A percentile compares a stretch with the other conserved stretches of the same genome.
Evolutionary conservation across 345 rosid species (phyloP).

Genomic region (Eucalyptus guilfoylei): DNA sequence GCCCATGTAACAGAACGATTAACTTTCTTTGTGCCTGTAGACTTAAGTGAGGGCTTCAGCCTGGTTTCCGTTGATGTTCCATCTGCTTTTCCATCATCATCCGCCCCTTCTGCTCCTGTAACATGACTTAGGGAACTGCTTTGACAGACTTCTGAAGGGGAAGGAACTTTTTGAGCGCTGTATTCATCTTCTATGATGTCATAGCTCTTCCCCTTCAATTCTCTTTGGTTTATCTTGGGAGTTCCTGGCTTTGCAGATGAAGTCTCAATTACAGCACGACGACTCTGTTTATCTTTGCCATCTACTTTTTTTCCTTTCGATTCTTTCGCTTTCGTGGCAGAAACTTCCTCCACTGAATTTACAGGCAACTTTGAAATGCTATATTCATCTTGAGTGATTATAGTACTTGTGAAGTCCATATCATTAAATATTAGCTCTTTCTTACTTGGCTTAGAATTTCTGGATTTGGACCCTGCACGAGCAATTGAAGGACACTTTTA

Average conservation of each 20-base stretch:
- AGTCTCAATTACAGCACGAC: not conserved
- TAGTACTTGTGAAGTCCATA: slow-evolving; percentile 46
- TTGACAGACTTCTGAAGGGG: slow-evolving; percentile 12
- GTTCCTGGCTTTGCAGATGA: slow-evolving; percentile 11
- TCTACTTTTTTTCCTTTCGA: slow-evolving; percentile 1
- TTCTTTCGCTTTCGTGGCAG: slow-evolving; percentile 6
- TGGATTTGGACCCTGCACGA: slow-evolving; percentile 35
- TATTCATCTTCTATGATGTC: slow-evolving; percentile 1
- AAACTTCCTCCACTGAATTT: slow-evolving; percentile 6
- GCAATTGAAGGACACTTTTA: not conserved
- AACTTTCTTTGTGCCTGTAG: slow-evolving; percentile 34
- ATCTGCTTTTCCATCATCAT: slow-evolving; percentile 5
- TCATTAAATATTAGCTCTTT: slow-evolving; percentile 18
- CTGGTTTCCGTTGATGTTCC: slow-evolving; percentile 10
- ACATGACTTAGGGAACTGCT: not conserved
- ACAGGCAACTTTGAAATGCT: slow-evolving; percentile 40
- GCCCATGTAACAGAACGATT: slow-evolving; percentile 79
- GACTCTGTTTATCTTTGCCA: not conserved
- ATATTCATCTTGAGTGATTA: slow-evolving; percentile 48
- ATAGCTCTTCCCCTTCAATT: slow-evolving; percentile 6
- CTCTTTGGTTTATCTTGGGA: not conserved
- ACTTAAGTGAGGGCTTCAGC: slow-evolving; percentile 60
- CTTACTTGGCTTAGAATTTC: slow-evolving; percentile 8
- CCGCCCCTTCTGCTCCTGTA: slow-evolving; percentile 8
- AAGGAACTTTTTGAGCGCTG: slow-evolving; percentile 8